Percentiles rank a stretch among this genome's conserved stretches.
phyloP scores from a whole-genome alignment of 768 basidiomycete genomes.

The Lactarius akahatsu region DNA sequence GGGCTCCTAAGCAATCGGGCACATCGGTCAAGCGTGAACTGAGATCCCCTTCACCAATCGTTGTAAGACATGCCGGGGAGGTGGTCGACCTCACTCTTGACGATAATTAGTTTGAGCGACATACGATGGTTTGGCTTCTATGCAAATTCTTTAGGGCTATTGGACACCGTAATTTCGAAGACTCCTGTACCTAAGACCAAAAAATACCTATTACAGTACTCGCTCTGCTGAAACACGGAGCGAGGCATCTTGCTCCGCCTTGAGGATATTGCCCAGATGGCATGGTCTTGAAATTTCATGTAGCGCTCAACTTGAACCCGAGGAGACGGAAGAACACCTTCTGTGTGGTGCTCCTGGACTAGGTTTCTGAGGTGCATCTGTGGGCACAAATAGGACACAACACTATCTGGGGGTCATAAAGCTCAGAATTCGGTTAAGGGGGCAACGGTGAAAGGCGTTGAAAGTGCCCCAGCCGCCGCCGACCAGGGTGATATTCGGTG shows the following conservation, averaged over 20 bases:
- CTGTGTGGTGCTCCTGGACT: no score
- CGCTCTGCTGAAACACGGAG: neutral
- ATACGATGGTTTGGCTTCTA: neutral
- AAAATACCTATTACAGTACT: neutral
- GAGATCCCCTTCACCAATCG: constrained; percentile 8
- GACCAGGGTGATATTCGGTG: no score
- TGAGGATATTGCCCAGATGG: neutral
- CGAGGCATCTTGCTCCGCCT: no score
- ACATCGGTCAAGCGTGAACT: constrained; percentile 11
- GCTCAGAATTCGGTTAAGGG: no score
- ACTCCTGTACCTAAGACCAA: neutral
- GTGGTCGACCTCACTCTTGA: constrained; percentile 22
- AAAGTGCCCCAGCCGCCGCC: neutral
- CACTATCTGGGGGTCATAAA: no score
- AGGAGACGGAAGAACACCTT: neutral
- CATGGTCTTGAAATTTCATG: neutral
- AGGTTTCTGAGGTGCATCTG: no score
- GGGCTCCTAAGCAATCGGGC: neutral
- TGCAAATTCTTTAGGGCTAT: neutral
- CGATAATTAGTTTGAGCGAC: constrained; percentile 2
- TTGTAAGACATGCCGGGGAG: constrained; percentile 4
- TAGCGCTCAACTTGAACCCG: no score
- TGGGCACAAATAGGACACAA: no score
- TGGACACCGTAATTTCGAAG: neutral
- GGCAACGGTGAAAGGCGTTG: neutral